A percentile compares a stretch with the other conserved stretches of the same genome.
phyloP scores from a whole-genome alignment of 495 filamentous ascomycete species.

The Annulohypoxylon bovei region DNA sequence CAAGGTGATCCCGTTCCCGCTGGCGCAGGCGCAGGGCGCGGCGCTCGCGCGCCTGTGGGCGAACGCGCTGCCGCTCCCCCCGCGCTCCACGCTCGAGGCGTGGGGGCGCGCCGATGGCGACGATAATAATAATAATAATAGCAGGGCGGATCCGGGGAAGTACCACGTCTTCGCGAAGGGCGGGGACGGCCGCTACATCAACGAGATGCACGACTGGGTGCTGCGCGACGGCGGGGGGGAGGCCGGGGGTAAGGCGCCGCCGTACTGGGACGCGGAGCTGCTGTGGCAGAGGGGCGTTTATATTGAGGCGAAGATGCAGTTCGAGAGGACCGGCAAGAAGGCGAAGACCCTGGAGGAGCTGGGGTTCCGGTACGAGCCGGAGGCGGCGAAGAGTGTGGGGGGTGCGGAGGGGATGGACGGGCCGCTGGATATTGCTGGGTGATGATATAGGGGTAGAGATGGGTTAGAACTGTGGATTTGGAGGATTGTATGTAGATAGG shows the following conservation, averaged over 20 bases:
- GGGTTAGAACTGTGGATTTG: too few relatives aligned
- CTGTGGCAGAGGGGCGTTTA: conserved; percentile 65
- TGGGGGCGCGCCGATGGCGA: conserved; percentile 62
- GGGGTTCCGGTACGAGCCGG: conserved; percentile 51
- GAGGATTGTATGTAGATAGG: not conserved
- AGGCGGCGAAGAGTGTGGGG: not conserved
- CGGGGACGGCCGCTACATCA: conserved; percentile 80
- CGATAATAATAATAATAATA: too few relatives aligned
- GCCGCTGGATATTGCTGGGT: conserved; percentile 15
- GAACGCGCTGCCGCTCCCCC: conserved; percentile 70
- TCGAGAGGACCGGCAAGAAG: conserved; percentile 53
- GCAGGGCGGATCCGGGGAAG: conserved; percentile 47
- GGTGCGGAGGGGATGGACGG: conserved; percentile 2
- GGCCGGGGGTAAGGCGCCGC: conserved; percentile 65
- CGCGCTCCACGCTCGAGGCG: conserved; percentile 65
- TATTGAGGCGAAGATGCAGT: conserved; percentile 56
- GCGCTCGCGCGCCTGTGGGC: conserved; percentile 81
- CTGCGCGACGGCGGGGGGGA: not conserved
- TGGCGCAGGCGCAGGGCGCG: conserved; percentile 81
- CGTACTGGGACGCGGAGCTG: conserved; percentile 72
- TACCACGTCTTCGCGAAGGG: conserved; percentile 71
- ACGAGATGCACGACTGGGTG: conserved; percentile 72
- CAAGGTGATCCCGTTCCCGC: conserved; percentile 83
- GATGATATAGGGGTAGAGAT: not conserved
- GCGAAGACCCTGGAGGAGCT: conserved; percentile 57